Evolutionary conservation across 2,329 filamentous ascomycete species (phyloP).

Genomic region (Thelonectria olida): DNA sequence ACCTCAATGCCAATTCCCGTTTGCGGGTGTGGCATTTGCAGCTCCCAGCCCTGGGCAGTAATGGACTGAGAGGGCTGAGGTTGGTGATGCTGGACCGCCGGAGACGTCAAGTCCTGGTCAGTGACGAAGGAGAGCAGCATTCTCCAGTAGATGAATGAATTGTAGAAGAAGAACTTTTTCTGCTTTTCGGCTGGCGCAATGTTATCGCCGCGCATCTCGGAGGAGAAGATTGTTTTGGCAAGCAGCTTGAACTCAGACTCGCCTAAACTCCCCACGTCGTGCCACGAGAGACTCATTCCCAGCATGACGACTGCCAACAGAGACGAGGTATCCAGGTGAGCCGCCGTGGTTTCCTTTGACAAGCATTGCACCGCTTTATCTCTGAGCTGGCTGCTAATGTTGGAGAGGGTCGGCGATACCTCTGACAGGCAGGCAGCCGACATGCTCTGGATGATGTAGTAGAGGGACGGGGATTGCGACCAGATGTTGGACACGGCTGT

Average conservation of each 20-base stretch:
- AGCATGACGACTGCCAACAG: conserved; percentile 67
- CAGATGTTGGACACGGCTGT: conserved; percentile 66
- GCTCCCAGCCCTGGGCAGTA: conserved; percentile 21
- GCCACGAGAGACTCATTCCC: conserved; percentile 68
- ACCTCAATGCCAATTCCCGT: conserved; percentile 38
- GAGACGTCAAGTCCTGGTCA: conserved; percentile 23
- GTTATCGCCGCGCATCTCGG: conserved; percentile 7
- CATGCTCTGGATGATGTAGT: conserved; percentile 71
- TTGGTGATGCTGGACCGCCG: conserved; percentile 1
- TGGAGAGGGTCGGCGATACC: conserved; percentile 54
- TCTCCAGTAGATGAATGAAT: conserved; percentile 39
- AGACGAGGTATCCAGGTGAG: conserved; percentile 60
- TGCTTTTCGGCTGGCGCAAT: conserved; percentile 29
- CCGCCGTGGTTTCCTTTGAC: conserved; percentile 58
- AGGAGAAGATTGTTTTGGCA: conserved; percentile 24
- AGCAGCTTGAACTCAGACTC: conserved; percentile 30
- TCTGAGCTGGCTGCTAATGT: conserved; percentile 58
- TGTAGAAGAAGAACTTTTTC: conserved; percentile 39
- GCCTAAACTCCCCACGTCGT: conserved; percentile 64
- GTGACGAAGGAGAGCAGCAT: conserved; percentile 41
- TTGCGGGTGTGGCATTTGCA: conserved; percentile 40
- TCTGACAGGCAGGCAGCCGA: conserved; percentile 68
- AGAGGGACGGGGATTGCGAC: conserved; percentile 66
- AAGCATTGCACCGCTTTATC: conserved; percentile 59
- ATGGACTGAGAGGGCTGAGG: conserved; percentile 22